These are phyloP conservation scores for Karstenula rhodostoma DNA, from an alignment of 2,329 filamentous ascomycete genomes.

Conservation along the genomic window DNA sequence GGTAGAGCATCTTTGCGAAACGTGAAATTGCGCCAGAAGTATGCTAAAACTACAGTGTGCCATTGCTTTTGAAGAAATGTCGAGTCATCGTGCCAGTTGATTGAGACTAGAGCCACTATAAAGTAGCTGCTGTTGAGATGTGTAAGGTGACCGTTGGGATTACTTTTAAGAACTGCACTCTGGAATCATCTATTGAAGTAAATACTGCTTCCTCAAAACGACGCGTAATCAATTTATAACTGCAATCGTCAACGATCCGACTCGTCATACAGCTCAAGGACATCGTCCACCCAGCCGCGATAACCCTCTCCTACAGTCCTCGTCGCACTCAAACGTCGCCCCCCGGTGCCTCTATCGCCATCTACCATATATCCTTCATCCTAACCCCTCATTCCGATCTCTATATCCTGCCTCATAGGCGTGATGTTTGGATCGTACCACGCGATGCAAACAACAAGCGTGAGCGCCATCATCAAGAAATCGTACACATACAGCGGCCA, in stretches of 20 bases:
- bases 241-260: background rate
- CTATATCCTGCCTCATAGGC: conserved; percentile 12
- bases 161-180: no score
- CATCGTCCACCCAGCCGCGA: background rate
- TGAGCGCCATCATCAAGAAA: conserved; percentile 23
- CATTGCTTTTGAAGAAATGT: no score
- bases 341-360: background rate
- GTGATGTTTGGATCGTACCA: conserved; percentile 30
- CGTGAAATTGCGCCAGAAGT: no score
- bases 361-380: background rate
- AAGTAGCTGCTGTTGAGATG: no score
- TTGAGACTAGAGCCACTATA: no score
- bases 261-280: background rate
- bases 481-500: conserved; percentile 29
- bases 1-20: no score
- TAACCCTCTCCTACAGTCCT: background rate
- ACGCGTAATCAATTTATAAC: background rate
- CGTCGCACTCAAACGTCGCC: background rate
- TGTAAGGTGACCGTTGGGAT: no score
- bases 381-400: conserved; percentile 10
- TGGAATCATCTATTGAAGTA: background rate
- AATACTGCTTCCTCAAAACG: background rate
- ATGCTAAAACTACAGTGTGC: no score
- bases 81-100: no score
- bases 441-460: conserved; percentile 18